These are phyloP conservation scores for Penicillium olsonii DNA, from an alignment of 2,329 filamentous ascomycete genomes.

Conservation along the genomic window DNA sequence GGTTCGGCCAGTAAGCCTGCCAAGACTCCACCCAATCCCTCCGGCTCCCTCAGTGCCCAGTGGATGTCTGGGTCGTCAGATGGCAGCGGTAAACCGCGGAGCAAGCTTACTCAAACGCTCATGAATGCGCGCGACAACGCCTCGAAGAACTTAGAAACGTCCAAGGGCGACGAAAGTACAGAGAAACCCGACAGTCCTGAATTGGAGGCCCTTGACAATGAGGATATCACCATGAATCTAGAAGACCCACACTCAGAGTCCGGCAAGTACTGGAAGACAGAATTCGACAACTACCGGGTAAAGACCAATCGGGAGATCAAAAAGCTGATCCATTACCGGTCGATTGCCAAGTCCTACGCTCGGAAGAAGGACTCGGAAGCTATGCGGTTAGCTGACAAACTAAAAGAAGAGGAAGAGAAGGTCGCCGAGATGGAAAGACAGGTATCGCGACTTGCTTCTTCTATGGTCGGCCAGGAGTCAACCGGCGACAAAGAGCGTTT, in stretches of 20 bases:
- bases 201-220: slow-evolving; percentile 35
- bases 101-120: slow-evolving; percentile 44
- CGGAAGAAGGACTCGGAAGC: slow-evolving; percentile 61
- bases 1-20: slow-evolving; percentile 47
- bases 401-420: slow-evolving; percentile 53
- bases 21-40: slow-evolving; percentile 48
- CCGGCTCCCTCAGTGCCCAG: slow-evolving; percentile 50
- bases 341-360: slow-evolving; percentile 60
- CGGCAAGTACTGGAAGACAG: slow-evolving; percentile 63
- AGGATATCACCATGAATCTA: slow-evolving; percentile 54
- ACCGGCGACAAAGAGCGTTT: slow-evolving; percentile 42
- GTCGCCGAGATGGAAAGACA: slow-evolving; percentile 47
- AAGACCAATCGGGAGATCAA: slow-evolving; percentile 62
- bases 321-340: slow-evolving; percentile 61
- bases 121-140: slow-evolving; percentile 42
- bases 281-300: slow-evolving; percentile 60
- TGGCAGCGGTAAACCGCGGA: slow-evolving; percentile 36
- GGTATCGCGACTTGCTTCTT: slow-evolving; percentile 44
- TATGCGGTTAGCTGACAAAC: slow-evolving; percentile 52
- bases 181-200: slow-evolving; percentile 12
- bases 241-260: slow-evolving; percentile 59
- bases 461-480: slow-evolving; percentile 35
- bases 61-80: slow-evolving; percentile 38
- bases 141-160: slow-evolving; percentile 26
- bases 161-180: slow-evolving; percentile 12